Conservation (phyloP, 2,329 filamentous ascomycete genomes). For the Aspergillus pseudoviridinutans region DNA sequence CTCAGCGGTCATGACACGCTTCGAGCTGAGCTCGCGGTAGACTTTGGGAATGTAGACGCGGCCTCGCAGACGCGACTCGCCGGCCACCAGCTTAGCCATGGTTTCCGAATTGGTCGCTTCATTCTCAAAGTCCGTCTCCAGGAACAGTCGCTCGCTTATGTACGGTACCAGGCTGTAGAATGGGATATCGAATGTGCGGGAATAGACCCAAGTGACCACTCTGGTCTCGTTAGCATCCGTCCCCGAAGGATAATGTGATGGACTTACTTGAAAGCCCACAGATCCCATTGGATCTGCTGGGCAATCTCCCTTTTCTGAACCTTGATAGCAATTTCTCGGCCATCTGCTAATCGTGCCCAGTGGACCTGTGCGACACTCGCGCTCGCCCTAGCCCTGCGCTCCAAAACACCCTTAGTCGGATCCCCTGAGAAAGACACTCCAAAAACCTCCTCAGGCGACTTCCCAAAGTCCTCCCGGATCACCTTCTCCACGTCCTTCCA, state of each 20-base stretch:
- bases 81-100: conserved; percentile 73
- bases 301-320: conserved; percentile 94
- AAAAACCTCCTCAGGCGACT: conserved; percentile 83
- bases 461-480: conserved; percentile 82
- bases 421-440: conserved; percentile 75
- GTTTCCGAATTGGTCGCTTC: conserved; percentile 83
- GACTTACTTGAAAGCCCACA: conserved; percentile 84
- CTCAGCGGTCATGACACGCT: conserved; percentile 85
- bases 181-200: conserved; percentile 86
- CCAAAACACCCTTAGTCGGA: conserved; percentile 61
- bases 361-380: conserved; percentile 97
- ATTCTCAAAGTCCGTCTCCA: conserved; percentile 92
- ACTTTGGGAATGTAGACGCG: conserved; percentile 86
- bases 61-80: conserved; percentile 70
- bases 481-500: conserved; percentile 85
- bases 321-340: conserved; percentile 89
- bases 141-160: conserved; percentile 82
- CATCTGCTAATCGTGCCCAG: conserved; percentile 82
- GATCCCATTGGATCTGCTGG: conserved; percentile 86
- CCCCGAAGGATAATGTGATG: not conserved
- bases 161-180: conserved; percentile 88
- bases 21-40: conserved; percentile 76
- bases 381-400: conserved; percentile 66
- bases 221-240: conserved; percentile 38
- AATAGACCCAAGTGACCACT: conserved; percentile 77